phyloP scores from a whole-genome alignment of 192 early-diverging fungal species.

The Podila minutissima region DNA sequence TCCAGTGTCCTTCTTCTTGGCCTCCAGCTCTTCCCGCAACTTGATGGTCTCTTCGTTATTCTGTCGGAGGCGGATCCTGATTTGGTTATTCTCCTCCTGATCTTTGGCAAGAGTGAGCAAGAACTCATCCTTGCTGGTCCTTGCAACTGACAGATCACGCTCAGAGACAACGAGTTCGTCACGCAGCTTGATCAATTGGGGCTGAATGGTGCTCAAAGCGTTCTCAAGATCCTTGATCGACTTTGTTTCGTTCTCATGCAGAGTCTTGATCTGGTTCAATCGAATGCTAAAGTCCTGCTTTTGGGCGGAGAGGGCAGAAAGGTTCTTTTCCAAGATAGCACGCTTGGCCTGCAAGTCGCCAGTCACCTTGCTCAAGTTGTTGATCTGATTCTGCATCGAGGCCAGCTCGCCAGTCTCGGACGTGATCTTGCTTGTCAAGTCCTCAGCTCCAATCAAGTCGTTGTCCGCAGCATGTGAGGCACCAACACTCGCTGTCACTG shows the following conservation, averaged over 20 bases:
- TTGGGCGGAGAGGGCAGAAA: slow-evolving; percentile 64
- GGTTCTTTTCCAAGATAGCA: slow-evolving; percentile 63
- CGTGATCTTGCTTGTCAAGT: slow-evolving; percentile 58
- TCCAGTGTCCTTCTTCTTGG: slow-evolving; percentile 65
- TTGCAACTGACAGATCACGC: slow-evolving; percentile 51
- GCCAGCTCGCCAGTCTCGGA: slow-evolving; percentile 70
- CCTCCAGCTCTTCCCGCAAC: slow-evolving; percentile 63
- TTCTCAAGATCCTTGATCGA: slow-evolving; percentile 65
- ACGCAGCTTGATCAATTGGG: slow-evolving; percentile 53
- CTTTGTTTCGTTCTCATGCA: slow-evolving; percentile 69
- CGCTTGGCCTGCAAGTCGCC: slow-evolving; percentile 67
- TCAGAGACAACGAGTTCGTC: slow-evolving; percentile 64
- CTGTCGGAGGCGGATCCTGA: slow-evolving; percentile 55
- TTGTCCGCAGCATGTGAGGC: slow-evolving; percentile 13
- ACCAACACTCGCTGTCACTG: background rate
- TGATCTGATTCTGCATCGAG: slow-evolving; percentile 67
- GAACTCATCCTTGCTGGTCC: slow-evolving; percentile 61
- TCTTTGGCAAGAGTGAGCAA: slow-evolving; percentile 53
- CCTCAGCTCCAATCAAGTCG: slow-evolving; percentile 59
- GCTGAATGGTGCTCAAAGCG: slow-evolving; percentile 57
- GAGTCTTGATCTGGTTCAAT: slow-evolving; percentile 62
- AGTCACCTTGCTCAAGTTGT: slow-evolving; percentile 58
- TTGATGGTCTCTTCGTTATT: slow-evolving; percentile 65
- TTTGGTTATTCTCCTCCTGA: slow-evolving; percentile 57
- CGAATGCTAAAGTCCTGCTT: slow-evolving; percentile 71